Conservation (phyloP, 2,329 filamentous ascomycete species). For the Arthrobotrys entomopaga region DNA sequence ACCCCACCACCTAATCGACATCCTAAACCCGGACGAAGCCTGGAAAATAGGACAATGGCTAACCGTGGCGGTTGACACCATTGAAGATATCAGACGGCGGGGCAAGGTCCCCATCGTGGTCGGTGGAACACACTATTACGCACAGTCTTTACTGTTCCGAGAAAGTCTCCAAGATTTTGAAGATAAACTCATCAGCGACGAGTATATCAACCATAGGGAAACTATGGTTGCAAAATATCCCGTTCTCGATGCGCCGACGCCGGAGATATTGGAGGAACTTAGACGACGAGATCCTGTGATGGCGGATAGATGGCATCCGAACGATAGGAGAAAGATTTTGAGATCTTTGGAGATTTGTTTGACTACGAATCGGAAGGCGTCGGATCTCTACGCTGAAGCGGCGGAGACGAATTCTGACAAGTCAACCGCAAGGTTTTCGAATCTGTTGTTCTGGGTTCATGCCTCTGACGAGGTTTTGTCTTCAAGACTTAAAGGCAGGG, state of each 20-base stretch:
- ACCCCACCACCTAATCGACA: conserved; percentile 86
- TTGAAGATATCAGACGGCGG: conserved; percentile 79
- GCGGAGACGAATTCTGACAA: conserved; percentile 27
- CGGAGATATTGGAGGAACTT: conserved; percentile 77
- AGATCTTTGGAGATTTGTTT: conserved; percentile 91
- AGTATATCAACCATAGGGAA: conserved; percentile 61
- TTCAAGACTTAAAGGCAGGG: conserved; percentile 76
- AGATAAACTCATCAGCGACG: conserved; percentile 55
- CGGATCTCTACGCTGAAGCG: conserved; percentile 80
- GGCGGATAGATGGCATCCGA: conserved; percentile 92
- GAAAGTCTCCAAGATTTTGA: conserved; percentile 67
- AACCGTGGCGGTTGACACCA: conserved; percentile 61
- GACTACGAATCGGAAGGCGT: conserved; percentile 77
- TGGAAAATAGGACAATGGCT: conserved; percentile 81
- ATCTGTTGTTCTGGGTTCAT: conserved; percentile 88
- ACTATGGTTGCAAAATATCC: conserved; percentile 68
- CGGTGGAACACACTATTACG: conserved; percentile 95
- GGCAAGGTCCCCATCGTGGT: conserved; percentile 89
- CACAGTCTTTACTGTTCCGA: conserved; percentile 85
- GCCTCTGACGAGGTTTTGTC: conserved; percentile 75
- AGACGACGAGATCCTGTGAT: conserved; percentile 85
- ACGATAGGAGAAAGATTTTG: conserved; percentile 87
- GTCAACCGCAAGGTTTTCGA: conserved; percentile 56
- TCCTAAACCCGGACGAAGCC: conserved; percentile 78
- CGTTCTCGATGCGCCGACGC: conserved; percentile 76